Percentiles rank a stretch among this genome's conserved stretches.
phyloP scores from a whole-genome alignment of 1,284 basidiomycete genomes.

The Cryptococcus floricola region DNA sequence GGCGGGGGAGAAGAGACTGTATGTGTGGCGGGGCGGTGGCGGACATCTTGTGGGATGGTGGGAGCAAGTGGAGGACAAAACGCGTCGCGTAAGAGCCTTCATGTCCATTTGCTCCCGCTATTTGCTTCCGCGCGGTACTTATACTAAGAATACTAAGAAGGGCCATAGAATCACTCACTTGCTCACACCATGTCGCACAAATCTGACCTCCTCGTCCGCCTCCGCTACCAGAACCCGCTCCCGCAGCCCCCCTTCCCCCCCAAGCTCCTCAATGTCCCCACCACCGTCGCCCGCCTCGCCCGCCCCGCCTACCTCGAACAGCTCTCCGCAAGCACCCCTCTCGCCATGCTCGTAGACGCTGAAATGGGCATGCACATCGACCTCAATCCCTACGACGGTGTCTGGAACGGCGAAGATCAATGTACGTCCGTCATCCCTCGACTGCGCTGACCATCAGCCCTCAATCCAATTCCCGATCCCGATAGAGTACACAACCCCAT shows the following conservation, averaged over 20 bases:
- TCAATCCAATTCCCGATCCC: constrained; percentile 68
- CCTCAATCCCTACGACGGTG: constrained; percentile 70
- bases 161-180: too few species aligned
- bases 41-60: too few species aligned
- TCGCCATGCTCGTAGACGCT: constrained; percentile 90
- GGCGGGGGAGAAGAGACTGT: constrained; percentile 26
- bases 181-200: constrained; percentile 35
- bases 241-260: constrained; percentile 92
- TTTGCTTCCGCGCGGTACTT: too few species aligned
- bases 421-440: constrained; percentile 52
- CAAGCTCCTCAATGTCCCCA: constrained; percentile 81
- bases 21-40: neutral
- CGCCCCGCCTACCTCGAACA: constrained; percentile 75
- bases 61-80: too few species aligned
- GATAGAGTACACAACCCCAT: constrained; percentile 37
- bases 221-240: constrained; percentile 86
- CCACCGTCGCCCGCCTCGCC: constrained; percentile 74
- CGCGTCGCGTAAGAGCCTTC: neutral
- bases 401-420: constrained; percentile 75
- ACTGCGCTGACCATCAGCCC: constrained; percentile 58
- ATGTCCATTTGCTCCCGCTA: neutral
- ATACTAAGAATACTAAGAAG: too few species aligned
- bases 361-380: constrained; percentile 93
- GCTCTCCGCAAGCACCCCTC: constrained; percentile 69
- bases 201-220: constrained; percentile 77